phyloP scores from a whole-genome alignment of 352 stramenopile species.

The Halophytophthora polymorphica region DNA sequence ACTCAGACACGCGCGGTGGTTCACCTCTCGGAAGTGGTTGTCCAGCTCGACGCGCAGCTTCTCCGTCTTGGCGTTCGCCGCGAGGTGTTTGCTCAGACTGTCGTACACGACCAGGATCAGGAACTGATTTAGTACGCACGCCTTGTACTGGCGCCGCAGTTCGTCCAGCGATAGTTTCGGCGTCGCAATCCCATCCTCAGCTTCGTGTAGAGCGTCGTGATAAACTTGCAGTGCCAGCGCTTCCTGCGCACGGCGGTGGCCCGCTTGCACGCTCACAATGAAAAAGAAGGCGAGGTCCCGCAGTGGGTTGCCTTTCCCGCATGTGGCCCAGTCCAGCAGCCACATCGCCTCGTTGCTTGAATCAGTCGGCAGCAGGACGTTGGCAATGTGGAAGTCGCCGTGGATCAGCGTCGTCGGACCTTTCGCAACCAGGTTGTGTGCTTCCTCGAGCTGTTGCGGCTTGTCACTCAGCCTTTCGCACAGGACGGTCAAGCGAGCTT shows the following conservation, averaged over 20 bases:
- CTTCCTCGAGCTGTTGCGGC: conserved; percentile 26
- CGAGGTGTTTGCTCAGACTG: conserved; percentile 73
- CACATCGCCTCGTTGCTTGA: conserved; percentile 32
- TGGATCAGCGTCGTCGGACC: conserved; percentile 69
- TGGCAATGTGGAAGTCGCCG: conserved; percentile 81
- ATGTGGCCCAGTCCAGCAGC: conserved; percentile 83
- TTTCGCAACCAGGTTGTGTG: conserved; percentile 51
- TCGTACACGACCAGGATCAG: conserved; percentile 81
- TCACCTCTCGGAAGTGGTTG: conserved; percentile 69
- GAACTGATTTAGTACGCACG: conserved; percentile 80
- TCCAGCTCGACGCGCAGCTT: conserved; percentile 60
- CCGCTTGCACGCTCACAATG: conserved; percentile 62
- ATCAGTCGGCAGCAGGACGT: conserved; percentile 53
- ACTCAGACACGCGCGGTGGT: conserved; percentile 55
- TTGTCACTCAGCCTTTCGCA: conserved; percentile 51
- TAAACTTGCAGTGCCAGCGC: conserved; percentile 40
- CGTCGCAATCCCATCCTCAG: conserved; percentile 9
- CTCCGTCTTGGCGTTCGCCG: conserved; percentile 63
- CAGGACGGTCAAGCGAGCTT: conserved; percentile 26
- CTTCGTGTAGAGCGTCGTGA: conserved; percentile 20
- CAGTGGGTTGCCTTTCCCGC: conserved; percentile 67
- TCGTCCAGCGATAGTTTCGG: conserved; percentile 30
- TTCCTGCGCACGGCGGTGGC: conserved; percentile 45
- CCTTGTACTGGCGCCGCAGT: conserved; percentile 48
- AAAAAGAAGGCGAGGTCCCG: conserved; percentile 83